Base-by-base conservation (phyloP, 2,329 filamentous ascomycete genomes). In the Daldinia sp. region DNA sequence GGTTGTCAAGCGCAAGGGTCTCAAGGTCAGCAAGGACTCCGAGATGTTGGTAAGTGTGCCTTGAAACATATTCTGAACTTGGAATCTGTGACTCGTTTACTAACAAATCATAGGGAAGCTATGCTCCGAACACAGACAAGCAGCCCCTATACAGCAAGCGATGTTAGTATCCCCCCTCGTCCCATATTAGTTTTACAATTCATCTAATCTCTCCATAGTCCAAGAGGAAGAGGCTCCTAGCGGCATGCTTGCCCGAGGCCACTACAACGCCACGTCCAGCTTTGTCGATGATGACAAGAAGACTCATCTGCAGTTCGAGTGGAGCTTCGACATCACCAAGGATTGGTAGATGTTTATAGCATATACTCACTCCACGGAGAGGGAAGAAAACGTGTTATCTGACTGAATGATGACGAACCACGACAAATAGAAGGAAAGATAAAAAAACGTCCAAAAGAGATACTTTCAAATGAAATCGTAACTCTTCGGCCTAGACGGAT, bases 251-350 rank as follows among this genome's bases (percentile, higher is more conserved):
- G 91, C 89, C 63, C 92, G 96, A 69, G 96, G 94, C 72, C 90
- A 94, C 82, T 99, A 99, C 87, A 92, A 92, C 68, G 94, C 94
- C 71, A 82, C 90, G 69, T 97, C 94, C 73, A 93, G 89, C 81
- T 99, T 99, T 80, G 88, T 97, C 70, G 96, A 99, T 79, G 96
- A 99, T 77, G 96, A 99, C 83, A 91, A 96, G 81, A 90, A 93
- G 82, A 90, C 88, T 72, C 94, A 99, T 82, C 86, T 99, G 71
- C 87, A 91, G 79, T 99, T 99, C 81, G 92, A 97, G 77, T 99
- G 96, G 96, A 90, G 91, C 69, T 98, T 99, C 78, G 92, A 98
- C 78, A 97, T 99, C 80, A 88, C 92, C 83, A 99, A 98, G 88
- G 93, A 97, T 80, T 98, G 96, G 96, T 93, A 90, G 74, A 77